Percentiles rank a stretch among this genome's conserved stretches.
phyloP scores from a whole-genome alignment of 2,329 filamentous ascomycete genomes.

The Penicillium sp. region DNA sequence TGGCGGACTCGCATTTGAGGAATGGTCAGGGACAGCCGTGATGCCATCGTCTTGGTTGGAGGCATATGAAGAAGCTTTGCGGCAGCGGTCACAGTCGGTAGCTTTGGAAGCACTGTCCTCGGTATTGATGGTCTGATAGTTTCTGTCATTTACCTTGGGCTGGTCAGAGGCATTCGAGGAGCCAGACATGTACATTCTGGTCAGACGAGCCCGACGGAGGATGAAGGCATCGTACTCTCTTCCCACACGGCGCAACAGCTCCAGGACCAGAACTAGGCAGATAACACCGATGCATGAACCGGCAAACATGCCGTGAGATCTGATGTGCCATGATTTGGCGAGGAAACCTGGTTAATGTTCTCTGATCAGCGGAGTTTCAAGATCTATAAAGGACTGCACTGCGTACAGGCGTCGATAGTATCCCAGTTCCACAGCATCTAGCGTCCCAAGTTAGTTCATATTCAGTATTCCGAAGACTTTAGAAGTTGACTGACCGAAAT shows the following conservation, averaged over 20 bases:
- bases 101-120: background rate
- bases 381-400: background rate
- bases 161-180: background rate
- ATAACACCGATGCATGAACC: slow-evolving; percentile 75
- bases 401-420: slow-evolving; percentile 21
- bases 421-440: slow-evolving; percentile 27
- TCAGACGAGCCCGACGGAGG: slow-evolving; percentile 47
- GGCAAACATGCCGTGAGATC: slow-evolving; percentile 66
- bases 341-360: slow-evolving; percentile 55
- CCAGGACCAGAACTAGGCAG: slow-evolving; percentile 67
- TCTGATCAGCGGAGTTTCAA: background rate
- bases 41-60: background rate
- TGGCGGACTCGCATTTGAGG: background rate
- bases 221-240: slow-evolving; percentile 70
- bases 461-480: slow-evolving; percentile 2
- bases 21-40: background rate
- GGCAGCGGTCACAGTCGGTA: background rate
- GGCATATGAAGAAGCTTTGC: background rate
- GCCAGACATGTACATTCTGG: slow-evolving; percentile 20
- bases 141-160: background rate
- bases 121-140: background rate
- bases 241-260: slow-evolving; percentile 64
- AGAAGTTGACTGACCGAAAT: slow-evolving; percentile 23
- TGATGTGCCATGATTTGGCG: slow-evolving; percentile 64
- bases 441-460: slow-evolving; percentile 3